phyloP scores from a whole-genome alignment of 495 filamentous ascomycete species.

The Platismatia glauca region DNA sequence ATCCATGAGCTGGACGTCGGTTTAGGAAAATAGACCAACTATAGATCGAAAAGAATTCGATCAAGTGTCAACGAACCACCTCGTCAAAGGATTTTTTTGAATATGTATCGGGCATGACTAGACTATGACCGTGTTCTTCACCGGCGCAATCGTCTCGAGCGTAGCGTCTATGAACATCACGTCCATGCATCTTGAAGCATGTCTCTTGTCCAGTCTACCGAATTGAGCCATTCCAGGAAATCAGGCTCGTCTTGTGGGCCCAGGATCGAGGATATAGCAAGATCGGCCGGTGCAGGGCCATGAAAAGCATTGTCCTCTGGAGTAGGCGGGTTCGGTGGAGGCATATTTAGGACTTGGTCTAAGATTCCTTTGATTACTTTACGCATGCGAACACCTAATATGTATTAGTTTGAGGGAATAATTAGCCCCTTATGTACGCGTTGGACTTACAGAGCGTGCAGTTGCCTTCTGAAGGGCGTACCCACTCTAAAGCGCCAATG shows the following conservation, averaged over 20 bases:
- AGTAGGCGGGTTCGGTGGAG: conserved; percentile 14
- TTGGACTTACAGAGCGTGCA: conserved; percentile 37
- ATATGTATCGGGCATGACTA: not conserved
- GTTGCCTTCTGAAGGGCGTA: conserved; percentile 46
- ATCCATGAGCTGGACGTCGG: not conserved
- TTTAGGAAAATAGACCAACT: not conserved
- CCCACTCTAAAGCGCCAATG: conserved; percentile 48
- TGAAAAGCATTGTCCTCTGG: not conserved
- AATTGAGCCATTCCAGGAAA: conserved; percentile 10
- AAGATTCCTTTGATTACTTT: conserved; percentile 39
- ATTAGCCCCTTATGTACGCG: not conserved
- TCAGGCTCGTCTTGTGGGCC: not conserved
- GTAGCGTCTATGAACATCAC: not conserved
- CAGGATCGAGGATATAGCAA: conserved; percentile 8
- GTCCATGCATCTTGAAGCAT: conserved; percentile 15
- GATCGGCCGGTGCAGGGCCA: not conserved
- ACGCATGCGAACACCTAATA: conserved; percentile 6
- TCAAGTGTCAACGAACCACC: not conserved
- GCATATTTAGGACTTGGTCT: conserved; percentile 35
- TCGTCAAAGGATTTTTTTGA: not conserved
- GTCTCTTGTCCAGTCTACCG: conserved; percentile 11
- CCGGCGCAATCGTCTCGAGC: not conserved
- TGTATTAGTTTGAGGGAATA: not conserved
- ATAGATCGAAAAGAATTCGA: too few relatives aligned
- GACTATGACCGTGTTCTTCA: not conserved